Evolutionary conservation across 257 asterid species (phyloP).

Genomic region (Euphrasia confusa): DNA sequence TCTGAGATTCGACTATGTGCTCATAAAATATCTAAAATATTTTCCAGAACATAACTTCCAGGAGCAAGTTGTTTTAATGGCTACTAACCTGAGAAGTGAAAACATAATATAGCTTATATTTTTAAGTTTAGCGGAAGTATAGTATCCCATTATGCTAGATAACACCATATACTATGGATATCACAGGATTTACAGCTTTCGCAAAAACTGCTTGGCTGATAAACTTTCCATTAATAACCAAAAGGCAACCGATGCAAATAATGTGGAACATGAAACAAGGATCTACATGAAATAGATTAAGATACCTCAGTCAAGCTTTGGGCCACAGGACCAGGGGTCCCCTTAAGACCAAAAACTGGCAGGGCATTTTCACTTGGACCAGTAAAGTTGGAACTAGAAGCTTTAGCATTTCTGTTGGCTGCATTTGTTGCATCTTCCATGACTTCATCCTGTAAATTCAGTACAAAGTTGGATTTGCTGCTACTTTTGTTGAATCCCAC

Average conservation of each 20-base stretch:
- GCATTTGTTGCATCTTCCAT: constrained; percentile 31
- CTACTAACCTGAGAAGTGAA: neutral
- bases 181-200: neutral
- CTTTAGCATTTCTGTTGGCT: constrained; percentile 29
- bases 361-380: constrained; percentile 31
- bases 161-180: neutral
- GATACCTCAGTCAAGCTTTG: constrained; percentile 49
- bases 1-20: constrained; percentile 3
- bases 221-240: neutral
- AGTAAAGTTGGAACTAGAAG: constrained; percentile 28
- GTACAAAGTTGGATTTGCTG: constrained; percentile 27
- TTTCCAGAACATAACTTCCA: neutral
- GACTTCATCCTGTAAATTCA: constrained; percentile 31
- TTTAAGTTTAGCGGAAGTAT: constrained; percentile 1
- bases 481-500: constrained; percentile 30
- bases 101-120: constrained; percentile 2
- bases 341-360: constrained; percentile 32
- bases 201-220: neutral
- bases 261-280: constrained; percentile 2
- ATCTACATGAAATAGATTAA: constrained; percentile 12
- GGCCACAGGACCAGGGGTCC: constrained; percentile 33
- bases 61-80: neutral
- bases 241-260: constrained; percentile 7
- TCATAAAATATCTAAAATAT: constrained; percentile 3
- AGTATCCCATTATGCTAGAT: neutral